Evolutionary conservation across 2,329 filamentous ascomycete species (phyloP).

Genomic region (Pseudopithomyces maydicus): DNA sequence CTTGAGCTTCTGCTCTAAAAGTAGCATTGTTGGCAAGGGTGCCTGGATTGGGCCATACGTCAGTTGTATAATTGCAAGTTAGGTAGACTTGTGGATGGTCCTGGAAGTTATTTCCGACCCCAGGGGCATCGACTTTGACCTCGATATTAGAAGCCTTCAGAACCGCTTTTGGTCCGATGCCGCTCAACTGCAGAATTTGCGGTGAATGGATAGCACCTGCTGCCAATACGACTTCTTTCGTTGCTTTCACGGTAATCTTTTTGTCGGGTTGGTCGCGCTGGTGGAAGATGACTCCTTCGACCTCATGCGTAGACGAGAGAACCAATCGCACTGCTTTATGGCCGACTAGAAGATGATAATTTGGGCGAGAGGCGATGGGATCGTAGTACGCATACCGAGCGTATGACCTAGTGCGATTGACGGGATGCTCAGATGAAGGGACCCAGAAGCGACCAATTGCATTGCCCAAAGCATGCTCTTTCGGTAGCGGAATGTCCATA

Average conservation of each 20-base stretch:
- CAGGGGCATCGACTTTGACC: slow-evolving; percentile 31
- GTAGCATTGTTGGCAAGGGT: slow-evolving; percentile 26
- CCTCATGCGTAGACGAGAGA: not conserved
- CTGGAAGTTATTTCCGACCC: slow-evolving; percentile 41
- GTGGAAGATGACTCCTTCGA: slow-evolving; percentile 14
- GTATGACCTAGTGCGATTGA: slow-evolving; percentile 40
- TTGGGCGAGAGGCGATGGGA: slow-evolving; percentile 22
- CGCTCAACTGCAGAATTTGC: slow-evolving; percentile 51
- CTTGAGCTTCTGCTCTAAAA: slow-evolving; percentile 30
- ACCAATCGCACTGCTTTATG: slow-evolving; percentile 18
- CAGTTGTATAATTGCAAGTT: slow-evolving; percentile 24
- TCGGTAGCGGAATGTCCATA: slow-evolving; percentile 23
- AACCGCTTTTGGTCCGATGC: slow-evolving; percentile 31
- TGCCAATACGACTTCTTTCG: slow-evolving; percentile 62
- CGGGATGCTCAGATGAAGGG: slow-evolving; percentile 28
- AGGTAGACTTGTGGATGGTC: slow-evolving; percentile 34
- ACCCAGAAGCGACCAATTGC: slow-evolving; percentile 37
- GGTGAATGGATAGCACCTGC: slow-evolving; percentile 62
- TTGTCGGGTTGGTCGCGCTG: slow-evolving; percentile 8
- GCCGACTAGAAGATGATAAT: slow-evolving; percentile 29
- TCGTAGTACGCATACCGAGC: slow-evolving; percentile 38
- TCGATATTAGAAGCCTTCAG: slow-evolving; percentile 27
- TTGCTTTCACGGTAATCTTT: slow-evolving; percentile 7
- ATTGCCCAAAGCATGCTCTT: slow-evolving; percentile 32
- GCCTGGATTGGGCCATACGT: slow-evolving; percentile 24